Evolutionary conservation across 2,329 filamentous ascomycete genomes (phyloP), one percentile per base, ranked within the genome.

Genomic region (Raffaelea albimanens): DNA sequence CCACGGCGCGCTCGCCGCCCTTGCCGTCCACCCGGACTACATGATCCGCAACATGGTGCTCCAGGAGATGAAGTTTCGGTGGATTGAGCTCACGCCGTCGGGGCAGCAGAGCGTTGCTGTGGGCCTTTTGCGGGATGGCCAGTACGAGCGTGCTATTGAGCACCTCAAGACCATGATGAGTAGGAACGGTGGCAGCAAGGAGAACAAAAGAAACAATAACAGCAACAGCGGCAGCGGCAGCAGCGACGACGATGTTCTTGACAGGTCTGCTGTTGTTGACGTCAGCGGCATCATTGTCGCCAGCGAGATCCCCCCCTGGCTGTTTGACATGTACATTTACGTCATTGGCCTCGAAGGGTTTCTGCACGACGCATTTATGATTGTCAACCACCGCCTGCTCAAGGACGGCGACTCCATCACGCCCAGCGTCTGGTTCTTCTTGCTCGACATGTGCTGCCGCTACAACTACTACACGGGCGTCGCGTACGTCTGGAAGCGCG

Each of bases 11-110:
- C 67, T 96, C 36, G 78, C 81, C 62, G 83, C 78, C 5, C 71
- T 96, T 21, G 79, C 86, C 0, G 78, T 93, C 9, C 93, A 97
- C 61, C 87, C 91, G 0, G 86, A 97, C 63, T 91, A 94, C 56
- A 55, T 88, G 5, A 67, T 93, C 21, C 81, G 89, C 33, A 75
- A 78, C 46, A 73, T 82, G 33, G 73, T 95, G 3, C 67, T 96
- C 36, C 68, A 78, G 47, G 81, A 83, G 48, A 88, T 93, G 84
- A 78, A 79, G 57, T 72, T 79, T 48, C 73, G 79, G 53, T 95
- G 88, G 85, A 74, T 85, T 45, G 67, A 70, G 9, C 66, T 86
- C 9, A 78, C 72, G 39, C 75, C 72, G 11, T 70, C 74, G 7
- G 83, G 81, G 9, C 77, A 76, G 59, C 78, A 85, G 56, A 79